phyloP scores from a whole-genome alignment of 495 filamentous ascomycete species.

The Hypoxylon lienhwacheense region DNA sequence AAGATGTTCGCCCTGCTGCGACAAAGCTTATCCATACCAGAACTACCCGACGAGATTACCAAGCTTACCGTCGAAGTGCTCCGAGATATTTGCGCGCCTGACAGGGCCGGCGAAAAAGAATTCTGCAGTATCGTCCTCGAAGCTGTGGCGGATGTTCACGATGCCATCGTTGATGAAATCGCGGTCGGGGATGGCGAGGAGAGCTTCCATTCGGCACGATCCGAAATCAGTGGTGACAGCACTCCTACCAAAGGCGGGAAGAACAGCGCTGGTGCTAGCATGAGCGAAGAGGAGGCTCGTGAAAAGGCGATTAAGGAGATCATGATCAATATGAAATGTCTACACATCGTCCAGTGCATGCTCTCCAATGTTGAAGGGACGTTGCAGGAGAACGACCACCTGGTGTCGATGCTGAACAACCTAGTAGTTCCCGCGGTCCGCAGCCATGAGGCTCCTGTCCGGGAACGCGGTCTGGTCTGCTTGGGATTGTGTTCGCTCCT shows the following conservation, averaged over 20 bases:
- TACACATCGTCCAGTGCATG: slow-evolving; percentile 98
- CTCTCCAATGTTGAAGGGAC: slow-evolving; percentile 84
- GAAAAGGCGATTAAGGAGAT: slow-evolving; percentile 84
- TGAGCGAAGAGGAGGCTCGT: slow-evolving; percentile 73
- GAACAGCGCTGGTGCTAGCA: slow-evolving; percentile 49
- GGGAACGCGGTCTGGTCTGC: slow-evolving; percentile 86
- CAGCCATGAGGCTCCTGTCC: slow-evolving; percentile 87
- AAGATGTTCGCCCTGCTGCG: slow-evolving; percentile 92
- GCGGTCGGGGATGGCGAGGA: slow-evolving; percentile 65
- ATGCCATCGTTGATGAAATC: slow-evolving; percentile 71
- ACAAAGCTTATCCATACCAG: slow-evolving; percentile 79
- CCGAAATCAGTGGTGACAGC: slow-evolving; percentile 72
- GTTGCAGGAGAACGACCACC: slow-evolving; percentile 79
- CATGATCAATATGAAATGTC: slow-evolving; percentile 96
- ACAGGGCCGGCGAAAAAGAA: slow-evolving; percentile 80
- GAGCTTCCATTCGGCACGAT: slow-evolving; percentile 88
- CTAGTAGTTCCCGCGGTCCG: slow-evolving; percentile 92
- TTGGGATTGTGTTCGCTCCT: slow-evolving; percentile 89
- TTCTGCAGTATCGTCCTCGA: slow-evolving; percentile 93
- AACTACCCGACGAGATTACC: slow-evolving; percentile 89
- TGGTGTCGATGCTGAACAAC: slow-evolving; percentile 95
- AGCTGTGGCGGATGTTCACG: slow-evolving; percentile 93
- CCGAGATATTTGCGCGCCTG: slow-evolving; percentile 74
- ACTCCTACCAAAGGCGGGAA: slow-evolving; percentile 56
- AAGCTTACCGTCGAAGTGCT: slow-evolving; percentile 84